phyloP scores from a whole-genome alignment of 805 yeast species.

The Yarrowia sp. region DNA sequence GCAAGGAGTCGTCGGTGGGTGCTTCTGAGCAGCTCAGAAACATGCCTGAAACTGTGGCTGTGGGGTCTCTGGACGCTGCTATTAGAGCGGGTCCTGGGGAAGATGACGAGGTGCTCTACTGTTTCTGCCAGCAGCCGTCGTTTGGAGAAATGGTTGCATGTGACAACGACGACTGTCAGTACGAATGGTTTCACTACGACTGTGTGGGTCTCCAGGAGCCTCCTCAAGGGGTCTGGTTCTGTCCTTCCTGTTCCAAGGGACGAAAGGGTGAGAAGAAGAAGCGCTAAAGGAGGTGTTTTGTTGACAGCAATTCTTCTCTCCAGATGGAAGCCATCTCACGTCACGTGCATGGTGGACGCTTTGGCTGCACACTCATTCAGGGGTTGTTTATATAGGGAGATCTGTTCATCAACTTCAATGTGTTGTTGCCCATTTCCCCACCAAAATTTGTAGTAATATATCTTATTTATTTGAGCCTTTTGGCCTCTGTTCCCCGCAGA shows the following conservation, averaged over 20 bases:
- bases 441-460: constrained; percentile 41
- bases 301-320: too few species aligned
- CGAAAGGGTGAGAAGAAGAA: constrained; percentile 45
- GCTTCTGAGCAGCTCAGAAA: constrained; percentile 28
- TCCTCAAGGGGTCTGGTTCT: constrained; percentile 93
- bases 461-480: neutral
- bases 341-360: neutral
- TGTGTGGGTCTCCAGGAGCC: constrained; percentile 91
- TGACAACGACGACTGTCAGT: constrained; percentile 85
- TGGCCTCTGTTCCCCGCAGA: neutral
- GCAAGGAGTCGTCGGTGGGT: constrained; percentile 31
- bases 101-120: constrained; percentile 71
- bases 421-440: too few species aligned
- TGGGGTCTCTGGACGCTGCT: constrained; percentile 35
- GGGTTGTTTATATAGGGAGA: constrained; percentile 3
- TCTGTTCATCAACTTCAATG: neutral
- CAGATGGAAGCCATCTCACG: neutral
- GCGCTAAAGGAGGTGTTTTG: constrained; percentile 42
- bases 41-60: constrained; percentile 38
- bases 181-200: constrained; percentile 95
- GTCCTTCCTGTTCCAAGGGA: constrained; percentile 74
- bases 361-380: neutral
- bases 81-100: constrained; percentile 54
- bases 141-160: constrained; percentile 98
- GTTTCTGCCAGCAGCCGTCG: constrained; percentile 93